A percentile compares a stretch with the other conserved stretches of the same genome.
phyloP scores from a whole-genome alignment of 345 rosid genomes.

The Murraya koenigii region DNA sequence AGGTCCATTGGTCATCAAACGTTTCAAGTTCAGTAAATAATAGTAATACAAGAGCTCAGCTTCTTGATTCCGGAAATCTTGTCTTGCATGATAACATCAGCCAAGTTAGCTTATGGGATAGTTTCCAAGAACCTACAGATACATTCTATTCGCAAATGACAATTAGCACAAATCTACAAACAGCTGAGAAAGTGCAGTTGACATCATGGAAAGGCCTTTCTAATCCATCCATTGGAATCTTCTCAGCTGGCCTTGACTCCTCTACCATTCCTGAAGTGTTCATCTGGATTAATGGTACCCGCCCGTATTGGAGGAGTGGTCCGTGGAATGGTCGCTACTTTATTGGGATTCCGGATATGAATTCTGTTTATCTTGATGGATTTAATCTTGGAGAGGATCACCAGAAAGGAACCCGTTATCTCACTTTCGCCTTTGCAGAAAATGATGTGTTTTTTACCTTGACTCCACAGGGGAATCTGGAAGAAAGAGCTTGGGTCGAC shows the following conservation, averaged over 20 bases:
- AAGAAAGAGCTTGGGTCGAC: constrained; percentile 16
- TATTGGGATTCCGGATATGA: constrained; percentile 14
- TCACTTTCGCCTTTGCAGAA: constrained; percentile 1
- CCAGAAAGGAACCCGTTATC: constrained; percentile 21
- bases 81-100: constrained; percentile 14
- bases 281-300: constrained; percentile 41
- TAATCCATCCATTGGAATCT: constrained; percentile 61
- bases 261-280: constrained; percentile 30
- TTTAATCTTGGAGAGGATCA: constrained; percentile 14
- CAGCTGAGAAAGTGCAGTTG: constrained; percentile 28
- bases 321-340: constrained; percentile 39
- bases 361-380: constrained; percentile 30
- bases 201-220: constrained; percentile 48
- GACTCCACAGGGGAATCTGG: constrained; percentile 35
- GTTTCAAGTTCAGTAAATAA: constrained; percentile 8
- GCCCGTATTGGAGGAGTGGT: constrained; percentile 32
- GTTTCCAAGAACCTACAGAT: constrained; percentile 44
- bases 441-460: constrained; percentile 11
- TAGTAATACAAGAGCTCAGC: constrained; percentile 23
- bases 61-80: constrained; percentile 42
- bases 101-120: constrained; percentile 46
- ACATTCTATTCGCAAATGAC: constrained; percentile 36
- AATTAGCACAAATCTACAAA: constrained; percentile 21
- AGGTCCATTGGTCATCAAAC: constrained; percentile 43
- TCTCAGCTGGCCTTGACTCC: constrained; percentile 34